Evolutionary conservation across 306 rosid species (phyloP), one percentile per base, ranked within the genome.

Genomic region (Prunus mira): DNA sequence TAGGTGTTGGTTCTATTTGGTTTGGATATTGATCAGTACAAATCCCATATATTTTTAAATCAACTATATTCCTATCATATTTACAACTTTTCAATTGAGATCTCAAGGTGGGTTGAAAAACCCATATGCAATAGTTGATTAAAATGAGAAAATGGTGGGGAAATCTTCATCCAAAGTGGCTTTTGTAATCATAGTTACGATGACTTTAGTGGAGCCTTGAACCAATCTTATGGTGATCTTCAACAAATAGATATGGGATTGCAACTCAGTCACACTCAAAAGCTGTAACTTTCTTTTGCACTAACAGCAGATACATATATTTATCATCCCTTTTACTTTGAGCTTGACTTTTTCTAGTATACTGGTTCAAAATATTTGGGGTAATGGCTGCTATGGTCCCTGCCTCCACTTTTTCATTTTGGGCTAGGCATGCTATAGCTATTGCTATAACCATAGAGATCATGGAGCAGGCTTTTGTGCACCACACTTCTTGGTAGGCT

Each of bases 401-500:
- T 71, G 27, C 12, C 3, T 5, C 12, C 20, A 27, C 41, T 43
- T 56, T 15, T 72, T 6, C 47, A 3, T 52, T 54, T 32, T 55
- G 51, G 50, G 22, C 41, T 27, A 12, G 4, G 54, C 9, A 20
- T 14, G 72, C n/a, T 15, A 24, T 25, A 41, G 47, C 10, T 69
- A 24, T 25, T 57, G 47, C 10, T 69, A 25, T 27, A 38, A 69
- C 9, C n/a, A 52, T 52, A 19, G 57, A 51, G 20, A 51, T 51
- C 41, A 34, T 18, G 76, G 76, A 24, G 54, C 51, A 13, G 5
- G 46, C 68, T 32, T 43, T 25, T 28, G 20, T 10, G 58, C 68
- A 73, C 68, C 75, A 54, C 64, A 52, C 49, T 54, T 71, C 32
- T 71, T 54, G 75, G 64, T 6, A 71, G 62, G 75, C 64, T 30